These are phyloP conservation scores for Euptelea pleiosperma DNA, from an alignment of 164 flowering plant species.

Conservation along the genomic window DNA sequence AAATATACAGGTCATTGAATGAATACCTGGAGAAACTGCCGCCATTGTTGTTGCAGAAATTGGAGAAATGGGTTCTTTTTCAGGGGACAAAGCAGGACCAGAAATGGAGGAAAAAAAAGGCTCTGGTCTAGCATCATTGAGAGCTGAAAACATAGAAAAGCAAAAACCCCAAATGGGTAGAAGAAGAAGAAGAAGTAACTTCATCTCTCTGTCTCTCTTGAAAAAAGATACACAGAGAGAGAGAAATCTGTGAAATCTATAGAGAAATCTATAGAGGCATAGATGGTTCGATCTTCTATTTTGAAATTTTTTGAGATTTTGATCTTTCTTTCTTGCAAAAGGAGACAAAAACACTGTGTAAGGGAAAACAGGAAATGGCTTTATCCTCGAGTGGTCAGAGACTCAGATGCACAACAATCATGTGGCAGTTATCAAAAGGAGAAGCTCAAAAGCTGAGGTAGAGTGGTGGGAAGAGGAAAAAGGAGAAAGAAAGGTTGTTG, in stretches of 20 bases:
- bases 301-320: neutral
- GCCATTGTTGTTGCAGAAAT: constrained; percentile 32
- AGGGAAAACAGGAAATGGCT: constrained; percentile 3
- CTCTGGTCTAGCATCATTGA: constrained; percentile 22
- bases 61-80: constrained; percentile 26
- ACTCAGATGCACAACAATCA: constrained; percentile 17
- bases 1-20: neutral
- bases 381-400: neutral
- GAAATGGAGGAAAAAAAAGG: constrained; percentile 20
- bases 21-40: constrained; percentile 49
- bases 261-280: constrained; percentile 1
- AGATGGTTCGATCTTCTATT: constrained; percentile 5
- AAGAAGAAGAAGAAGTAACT: constrained; percentile 17
- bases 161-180: constrained; percentile 19
- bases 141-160: constrained; percentile 6
- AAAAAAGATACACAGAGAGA: neutral
- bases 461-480: constrained; percentile 5
- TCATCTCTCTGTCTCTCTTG: constrained; percentile 15
- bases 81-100: constrained; percentile 22
- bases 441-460: constrained; percentile 15
- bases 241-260: constrained; percentile 5
- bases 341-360: constrained; percentile 1
- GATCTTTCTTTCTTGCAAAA: neutral
- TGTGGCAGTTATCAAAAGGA: constrained; percentile 30
- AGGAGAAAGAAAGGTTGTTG: no score